phyloP scores from a whole-genome alignment of 1,284 basidiomycete species.

The Cystobasidium sp. region DNA sequence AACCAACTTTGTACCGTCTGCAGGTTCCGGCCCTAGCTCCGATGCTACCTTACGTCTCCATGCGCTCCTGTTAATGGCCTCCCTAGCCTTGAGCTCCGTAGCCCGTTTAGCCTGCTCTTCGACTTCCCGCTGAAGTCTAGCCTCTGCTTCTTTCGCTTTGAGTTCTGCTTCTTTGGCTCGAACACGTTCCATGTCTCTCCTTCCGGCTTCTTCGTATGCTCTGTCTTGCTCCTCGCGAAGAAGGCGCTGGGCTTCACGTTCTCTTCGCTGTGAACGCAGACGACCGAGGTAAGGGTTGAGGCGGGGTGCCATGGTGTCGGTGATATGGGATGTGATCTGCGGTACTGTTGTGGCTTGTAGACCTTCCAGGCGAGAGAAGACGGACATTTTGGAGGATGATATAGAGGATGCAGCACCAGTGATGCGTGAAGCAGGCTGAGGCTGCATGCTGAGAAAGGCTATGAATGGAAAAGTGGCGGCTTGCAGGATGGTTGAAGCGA shows the following conservation, averaged over 20 bases:
- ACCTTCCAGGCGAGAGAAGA: constrained; percentile 83
- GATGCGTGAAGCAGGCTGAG: constrained; percentile 54
- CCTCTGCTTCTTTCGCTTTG: constrained; percentile 45
- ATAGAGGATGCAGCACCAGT: constrained; percentile 51
- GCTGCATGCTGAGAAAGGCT: constrained; percentile 85
- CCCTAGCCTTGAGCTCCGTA: constrained; percentile 59
- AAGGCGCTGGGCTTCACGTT: constrained; percentile 68
- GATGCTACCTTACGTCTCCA: constrained; percentile 59
- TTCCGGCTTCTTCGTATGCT: constrained; percentile 70
- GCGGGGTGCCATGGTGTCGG: constrained; percentile 74
- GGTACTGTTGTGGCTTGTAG: constrained; percentile 66
- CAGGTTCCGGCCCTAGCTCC: constrained; percentile 58
- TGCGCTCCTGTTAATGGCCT: constrained; percentile 55
- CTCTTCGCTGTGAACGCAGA: constrained; percentile 61
- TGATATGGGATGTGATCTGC: constrained; percentile 67
- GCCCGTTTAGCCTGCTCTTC: constrained; percentile 55
- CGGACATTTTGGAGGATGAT: constrained; percentile 67
- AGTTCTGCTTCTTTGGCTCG: constrained; percentile 48
- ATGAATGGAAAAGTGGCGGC: constrained; percentile 90
- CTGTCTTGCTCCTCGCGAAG: constrained; percentile 81
- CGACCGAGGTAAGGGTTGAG: constrained; percentile 73
- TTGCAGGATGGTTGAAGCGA: constrained; percentile 81
- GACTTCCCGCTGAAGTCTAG: constrained; percentile 41
- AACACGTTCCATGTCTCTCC: constrained; percentile 72
- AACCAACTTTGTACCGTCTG: constrained; percentile 63